Evolutionary conservation across 2,329 filamentous ascomycete genomes (phyloP), one percentile per base, ranked within the genome.

Genomic region (Hypomyces perniciosus): DNA sequence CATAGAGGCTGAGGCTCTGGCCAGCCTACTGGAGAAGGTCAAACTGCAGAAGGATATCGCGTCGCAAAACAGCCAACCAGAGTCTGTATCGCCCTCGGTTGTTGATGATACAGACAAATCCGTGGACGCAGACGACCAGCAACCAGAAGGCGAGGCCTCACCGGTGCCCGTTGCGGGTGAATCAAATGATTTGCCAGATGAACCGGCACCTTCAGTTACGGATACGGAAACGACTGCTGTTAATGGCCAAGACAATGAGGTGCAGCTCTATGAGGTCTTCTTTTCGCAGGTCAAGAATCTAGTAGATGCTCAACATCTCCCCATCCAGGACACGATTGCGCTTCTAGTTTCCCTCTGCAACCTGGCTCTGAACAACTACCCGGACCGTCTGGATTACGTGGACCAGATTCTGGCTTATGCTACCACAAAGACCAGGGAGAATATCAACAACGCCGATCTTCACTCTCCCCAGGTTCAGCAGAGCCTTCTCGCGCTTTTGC

Each of bases 261-360:
- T 96, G 52, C 92, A 89, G 69, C 80, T 99, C 27, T 97, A 97
- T 68, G 91, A 97, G 69, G 89, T 97, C 53, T 99, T 97, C 76
- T 95, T 97, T 64, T 86, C 90, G 46, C 93, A 97, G 68, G 93
- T 97, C 55, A 87, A 95, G 64, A 91, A 92, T 62, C 76, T 99
- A 46, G 91, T 97, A 55, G 92, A 90, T 69, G 88, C 88, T 47
- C 90, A 96, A 63, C 85, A 90, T 59, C 77, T 99, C 47, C 87
- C 91, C 1, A 92, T 99, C 57, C 90, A 95, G 67, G 95, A 99
- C 66, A 95, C 88, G 13, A 93, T 96, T 60, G 93, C 91, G 8
- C 74, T 99, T 39, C 77, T 97, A 41, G 92, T 95, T n/a, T 99
- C 93, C 4, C 77, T 99, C 38, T 85, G 87, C 37, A 97, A 97